A percentile compares a stretch with the other conserved stretches of the same genome.
phyloP scores from a whole-genome alignment of 2,329 filamentous ascomycete genomes.

The Nothopassalora personata region DNA sequence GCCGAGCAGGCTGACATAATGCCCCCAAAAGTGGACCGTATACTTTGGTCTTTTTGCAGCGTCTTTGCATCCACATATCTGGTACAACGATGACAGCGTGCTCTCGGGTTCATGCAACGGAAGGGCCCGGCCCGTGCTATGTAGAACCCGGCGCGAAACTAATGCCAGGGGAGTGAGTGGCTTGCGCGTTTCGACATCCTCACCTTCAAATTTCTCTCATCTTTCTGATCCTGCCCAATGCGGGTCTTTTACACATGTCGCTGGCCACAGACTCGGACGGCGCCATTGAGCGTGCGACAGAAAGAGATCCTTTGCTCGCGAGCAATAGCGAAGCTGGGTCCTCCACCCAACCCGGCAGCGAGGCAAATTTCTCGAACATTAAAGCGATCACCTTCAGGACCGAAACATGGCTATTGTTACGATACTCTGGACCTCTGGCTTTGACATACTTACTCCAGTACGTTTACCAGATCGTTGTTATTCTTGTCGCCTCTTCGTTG shows the following conservation, averaged over 20 bases:
- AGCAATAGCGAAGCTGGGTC: background rate
- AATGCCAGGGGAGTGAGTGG: background rate
- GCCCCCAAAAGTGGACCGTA: too few relatives aligned
- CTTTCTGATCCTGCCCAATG: background rate
- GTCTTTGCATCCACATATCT: too few relatives aligned
- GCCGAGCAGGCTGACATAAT: too few relatives aligned
- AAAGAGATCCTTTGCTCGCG: slow-evolving; percentile 1
- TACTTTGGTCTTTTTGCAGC: too few relatives aligned
- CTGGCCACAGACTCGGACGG: background rate
- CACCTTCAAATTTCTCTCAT: background rate
- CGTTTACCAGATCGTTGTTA: slow-evolving; percentile 48
- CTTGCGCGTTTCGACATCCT: background rate
- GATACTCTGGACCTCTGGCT: slow-evolving; percentile 47
- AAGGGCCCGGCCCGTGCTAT: background rate
- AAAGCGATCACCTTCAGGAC: slow-evolving; percentile 6
- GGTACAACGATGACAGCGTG: too few relatives aligned
- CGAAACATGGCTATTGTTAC: slow-evolving; percentile 30
- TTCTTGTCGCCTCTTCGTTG: slow-evolving; percentile 50
- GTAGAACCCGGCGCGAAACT: background rate
- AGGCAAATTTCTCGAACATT: background rate
- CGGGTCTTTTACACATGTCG: background rate
- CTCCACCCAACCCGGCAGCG: background rate
- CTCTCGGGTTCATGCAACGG: background rate
- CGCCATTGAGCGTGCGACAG: background rate
- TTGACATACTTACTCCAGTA: slow-evolving; percentile 53